phyloP scores from a whole-genome alignment of 106 monocot genomes.

The Amphibolis antarctica region DNA sequence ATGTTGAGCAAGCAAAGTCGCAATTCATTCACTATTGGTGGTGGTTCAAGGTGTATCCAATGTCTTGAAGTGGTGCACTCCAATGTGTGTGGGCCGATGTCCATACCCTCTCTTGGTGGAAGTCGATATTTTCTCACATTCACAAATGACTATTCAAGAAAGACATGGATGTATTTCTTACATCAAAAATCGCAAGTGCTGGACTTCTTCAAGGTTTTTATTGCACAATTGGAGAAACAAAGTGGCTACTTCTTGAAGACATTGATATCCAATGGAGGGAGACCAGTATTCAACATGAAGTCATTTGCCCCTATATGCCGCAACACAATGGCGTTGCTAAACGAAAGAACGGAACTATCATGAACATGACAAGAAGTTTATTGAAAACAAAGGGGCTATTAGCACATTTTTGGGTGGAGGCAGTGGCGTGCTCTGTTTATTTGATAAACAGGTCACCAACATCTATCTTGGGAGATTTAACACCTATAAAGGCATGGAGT shows the following conservation, averaged over 20 bases:
- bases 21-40: background rate
- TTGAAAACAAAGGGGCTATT: background rate
- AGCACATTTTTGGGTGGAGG: conserved; percentile 2
- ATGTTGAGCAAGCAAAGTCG: conserved; percentile 3
- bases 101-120: background rate
- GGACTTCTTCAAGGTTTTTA: conserved; percentile 2
- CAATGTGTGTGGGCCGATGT: conserved; percentile 7
- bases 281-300: background rate
- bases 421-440: background rate
- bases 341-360: conserved; percentile 3
- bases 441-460: background rate
- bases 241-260: background rate
- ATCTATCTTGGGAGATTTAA: background rate
- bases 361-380: conserved; percentile 1
- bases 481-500: conserved; percentile 1
- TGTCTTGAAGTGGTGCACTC: conserved; percentile 3
- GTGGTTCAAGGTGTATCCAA: background rate
- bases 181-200: conserved; percentile 2
- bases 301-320: background rate
- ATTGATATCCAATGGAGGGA: background rate
- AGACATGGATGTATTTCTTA: background rate
- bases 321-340: conserved; percentile 6
- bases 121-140: conserved; percentile 5
- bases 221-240: conserved; percentile 1
- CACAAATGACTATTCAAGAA: conserved; percentile 8